phyloP scores from a whole-genome alignment of 2,329 filamentous ascomycete species.

The Emergomyces africanus region DNA sequence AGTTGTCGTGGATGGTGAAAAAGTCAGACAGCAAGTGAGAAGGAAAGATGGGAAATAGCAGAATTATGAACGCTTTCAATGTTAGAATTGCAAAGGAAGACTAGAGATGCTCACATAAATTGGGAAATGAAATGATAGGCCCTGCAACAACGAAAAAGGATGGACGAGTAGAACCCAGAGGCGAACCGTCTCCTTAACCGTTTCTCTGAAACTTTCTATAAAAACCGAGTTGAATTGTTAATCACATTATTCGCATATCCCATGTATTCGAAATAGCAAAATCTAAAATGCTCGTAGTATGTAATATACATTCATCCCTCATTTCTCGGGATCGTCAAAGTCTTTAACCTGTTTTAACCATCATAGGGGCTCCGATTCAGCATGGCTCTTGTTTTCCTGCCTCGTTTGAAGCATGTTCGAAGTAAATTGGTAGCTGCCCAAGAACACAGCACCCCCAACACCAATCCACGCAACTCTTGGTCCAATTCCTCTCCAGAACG shows the following conservation, averaged over 20 bases:
- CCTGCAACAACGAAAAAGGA: not conserved
- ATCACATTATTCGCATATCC: constrained; percentile 1
- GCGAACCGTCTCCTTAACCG: not conserved
- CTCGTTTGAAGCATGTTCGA: constrained; percentile 55
- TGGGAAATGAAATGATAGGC: not conserved
- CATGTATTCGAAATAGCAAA: not conserved
- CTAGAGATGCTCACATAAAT: not conserved
- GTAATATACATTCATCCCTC: not conserved
- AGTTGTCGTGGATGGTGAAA: constrained; percentile 31
- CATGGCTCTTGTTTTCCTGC: constrained; percentile 8
- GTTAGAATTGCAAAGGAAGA: not conserved
- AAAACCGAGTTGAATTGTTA: not conserved
- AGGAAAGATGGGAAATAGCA: not conserved
- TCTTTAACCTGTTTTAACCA: not conserved
- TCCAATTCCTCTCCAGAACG: constrained; percentile 44
- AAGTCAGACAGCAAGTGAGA: constrained; percentile 10
- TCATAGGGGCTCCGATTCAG: constrained; percentile 4
- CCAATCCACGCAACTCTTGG: constrained; percentile 92
- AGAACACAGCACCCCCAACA: constrained; percentile 82
- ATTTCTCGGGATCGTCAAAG: not conserved
- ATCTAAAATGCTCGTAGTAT: constrained; percentile 1
- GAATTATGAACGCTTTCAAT: not conserved
- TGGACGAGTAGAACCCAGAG: not conserved
- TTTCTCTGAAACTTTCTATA: not conserved
- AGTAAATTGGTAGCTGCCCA: constrained; percentile 85